Conservation (phyloP, 2,329 filamentous ascomycete genomes). For the Lachnellula suecica region DNA sequence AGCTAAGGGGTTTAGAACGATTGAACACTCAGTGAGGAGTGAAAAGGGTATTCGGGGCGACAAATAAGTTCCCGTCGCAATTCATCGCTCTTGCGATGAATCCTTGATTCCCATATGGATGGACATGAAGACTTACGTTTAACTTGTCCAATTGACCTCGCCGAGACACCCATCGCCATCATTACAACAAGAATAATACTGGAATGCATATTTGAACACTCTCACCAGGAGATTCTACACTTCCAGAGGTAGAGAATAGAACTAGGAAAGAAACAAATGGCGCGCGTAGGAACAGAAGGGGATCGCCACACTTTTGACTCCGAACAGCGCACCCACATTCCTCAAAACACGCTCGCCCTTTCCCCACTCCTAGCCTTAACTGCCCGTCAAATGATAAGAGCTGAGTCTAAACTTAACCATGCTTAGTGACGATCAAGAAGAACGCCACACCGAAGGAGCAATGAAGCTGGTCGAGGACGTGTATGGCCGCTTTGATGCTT, state of each 20-base stretch:
- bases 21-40: not conserved
- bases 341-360: not conserved
- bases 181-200: slow-evolving; percentile 17
- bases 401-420: not conserved
- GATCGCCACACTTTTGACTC: not conserved
- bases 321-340: not conserved
- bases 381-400: not conserved
- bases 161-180: slow-evolving; percentile 12
- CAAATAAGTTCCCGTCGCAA: no score
- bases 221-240: slow-evolving; percentile 19
- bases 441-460: not conserved
- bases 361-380: not conserved
- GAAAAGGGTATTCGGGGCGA: slow-evolving; percentile 1
- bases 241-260: slow-evolving; percentile 4
- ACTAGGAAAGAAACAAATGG: not conserved
- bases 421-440: not conserved
- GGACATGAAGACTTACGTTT: slow-evolving; percentile 1
- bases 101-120: no score
- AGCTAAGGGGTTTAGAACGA: no score
- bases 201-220: slow-evolving; percentile 11
- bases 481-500: not conserved
- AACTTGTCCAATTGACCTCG: slow-evolving; percentile 16
- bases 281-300: not conserved
- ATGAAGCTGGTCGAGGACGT: not conserved
- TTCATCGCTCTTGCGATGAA: not conserved